These are phyloP conservation scores for Alternaria brassicicola DNA, from an alignment of 2,329 filamentous ascomycete species.

Conservation along the genomic window DNA sequence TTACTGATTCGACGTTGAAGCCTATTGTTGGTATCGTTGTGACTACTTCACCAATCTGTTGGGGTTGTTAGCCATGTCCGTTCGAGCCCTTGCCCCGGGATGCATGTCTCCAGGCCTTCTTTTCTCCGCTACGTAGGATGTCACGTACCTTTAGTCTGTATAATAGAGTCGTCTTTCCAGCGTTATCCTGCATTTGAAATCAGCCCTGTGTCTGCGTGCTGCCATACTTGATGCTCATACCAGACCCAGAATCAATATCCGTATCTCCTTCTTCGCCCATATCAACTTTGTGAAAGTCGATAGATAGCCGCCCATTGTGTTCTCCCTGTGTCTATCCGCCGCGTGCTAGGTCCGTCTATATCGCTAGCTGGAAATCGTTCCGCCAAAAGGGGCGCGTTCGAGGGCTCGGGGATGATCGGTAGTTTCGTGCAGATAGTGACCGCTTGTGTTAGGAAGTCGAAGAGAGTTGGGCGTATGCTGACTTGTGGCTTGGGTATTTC, in stretches of 20 bases:
- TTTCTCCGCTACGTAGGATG: not conserved
- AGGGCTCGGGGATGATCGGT: not conserved
- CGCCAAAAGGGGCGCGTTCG: not conserved
- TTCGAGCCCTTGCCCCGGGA: not conserved
- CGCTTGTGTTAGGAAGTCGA: not conserved
- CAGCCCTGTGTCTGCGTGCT: conserved; percentile 17
- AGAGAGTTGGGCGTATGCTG: not conserved
- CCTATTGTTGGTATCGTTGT: conserved; percentile 99
- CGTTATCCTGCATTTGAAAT: conserved; percentile 76
- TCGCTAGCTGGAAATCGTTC: conserved; percentile 11
- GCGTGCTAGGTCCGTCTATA: conserved; percentile 12
- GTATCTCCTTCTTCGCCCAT: conserved; percentile 96
- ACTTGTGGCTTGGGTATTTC: conserved; percentile 4
- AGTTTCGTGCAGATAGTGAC: not conserved
- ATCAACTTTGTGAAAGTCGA: conserved; percentile 41
- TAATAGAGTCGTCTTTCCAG: conserved; percentile 94
- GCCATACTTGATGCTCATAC: conserved; percentile 60
- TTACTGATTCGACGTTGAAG: conserved; percentile 98
- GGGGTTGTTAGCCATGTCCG: not conserved
- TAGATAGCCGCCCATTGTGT: conserved; percentile 43
- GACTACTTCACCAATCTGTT: conserved; percentile 94
- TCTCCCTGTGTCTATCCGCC: conserved; percentile 17
- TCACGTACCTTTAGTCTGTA: conserved; percentile 86
- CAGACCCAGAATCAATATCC: conserved; percentile 92
- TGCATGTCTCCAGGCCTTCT: not conserved